Evolutionary conservation across 1,284 basidiomycete genomes (phyloP), one percentile per base, ranked within the genome.

Genomic region (Trametes pubescens): DNA sequence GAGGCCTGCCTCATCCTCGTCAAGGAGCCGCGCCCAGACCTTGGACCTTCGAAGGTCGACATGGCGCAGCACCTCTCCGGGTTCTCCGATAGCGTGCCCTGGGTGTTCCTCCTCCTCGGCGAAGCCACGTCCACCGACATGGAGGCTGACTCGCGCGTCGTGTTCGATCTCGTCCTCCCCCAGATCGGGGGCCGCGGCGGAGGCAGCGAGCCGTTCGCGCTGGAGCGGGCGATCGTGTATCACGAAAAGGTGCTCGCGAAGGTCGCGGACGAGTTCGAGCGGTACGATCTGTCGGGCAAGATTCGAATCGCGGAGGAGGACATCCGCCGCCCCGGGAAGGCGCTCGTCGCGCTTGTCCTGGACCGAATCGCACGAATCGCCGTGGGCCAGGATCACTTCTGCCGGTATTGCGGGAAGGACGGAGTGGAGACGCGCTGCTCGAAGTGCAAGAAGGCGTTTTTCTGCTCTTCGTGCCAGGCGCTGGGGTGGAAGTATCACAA

Each of bases 401-500:
- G 71, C 48, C 57, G 65, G 52, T 70, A 71, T 44, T 72, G 69
- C 49, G 71, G 71, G 32, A 69, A 64, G 61, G 67, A 62, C 16
- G 65, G 57, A 4, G 69, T 70, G 29, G 56, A 66, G 18, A 51
- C 63, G 59, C 65, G 65, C 14, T 72, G 69, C 48, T 69, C 71
- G 37, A 68, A 58, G 52, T 72, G 69, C 64, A 71, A 72, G 51
- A 59, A 59, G 58, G 67, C 66, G 2, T 57, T 57, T 14, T 72
- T 72, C 48, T 72, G 71, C 59, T 16, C 57, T 14, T 49, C 65
- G 7, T 71, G 69, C 16, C 65, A 66, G 40, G 52, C 48, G 11
- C 48, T 63, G 26, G 71, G 65, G 10, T 72, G 69, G 69, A 72
- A 72, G 49, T 71, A 72, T 37, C 69, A 70, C 62, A 69, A 67